Evolutionary conservation across 1,284 basidiomycete species (phyloP), one percentile per base, ranked within the genome.

Genomic region (Sphagnurus paluster): DNA sequence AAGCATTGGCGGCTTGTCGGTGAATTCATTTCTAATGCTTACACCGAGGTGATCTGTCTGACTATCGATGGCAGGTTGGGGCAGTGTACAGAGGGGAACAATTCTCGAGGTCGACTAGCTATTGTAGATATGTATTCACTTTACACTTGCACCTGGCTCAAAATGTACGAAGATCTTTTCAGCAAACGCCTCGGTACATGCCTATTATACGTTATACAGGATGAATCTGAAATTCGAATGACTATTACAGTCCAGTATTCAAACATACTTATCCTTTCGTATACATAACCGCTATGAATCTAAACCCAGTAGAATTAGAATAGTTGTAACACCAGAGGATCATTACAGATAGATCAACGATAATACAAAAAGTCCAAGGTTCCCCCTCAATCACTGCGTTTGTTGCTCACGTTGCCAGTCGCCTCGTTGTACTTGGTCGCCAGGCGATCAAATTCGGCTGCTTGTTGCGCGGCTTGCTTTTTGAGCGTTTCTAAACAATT

Each of bases 1-100:
- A 98, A 98, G 75, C 96, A 98, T 74, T 98, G 96, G 96, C 84
- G 88, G 46, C 76, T 91, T 49, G 88, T 91, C 45, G 88, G 87
- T 84, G 54, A 68, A 84, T 76, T 28, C 5, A 33, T 5, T 16
- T 13, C 6, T 13, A 21, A 50, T 14, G 36, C 30, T 25, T 17
- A 46, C 4, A 2, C 19, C 24, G 14, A 8, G 8, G 6, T 16
- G 11, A 16, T n/a, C 25, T 10, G 24, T 17, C 33, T 28, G 16
- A 24, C 29, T 34, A 39, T 19, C n/a, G 23, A 25, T 51, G 54
- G 29, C 26, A 76, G 74, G 75, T 20, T 77, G 75, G 75, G 75
- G 75, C 39, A 76, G 75, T 59, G 75, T 77, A 29, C 75, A 77
- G 54, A 67, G 74, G 14, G 75, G 75, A 49, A 76, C 75, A 11